These are phyloP conservation scores for Naematelia aurantialba DNA, from an alignment of 768 basidiomycete genomes.

Conservation along the genomic window DNA sequence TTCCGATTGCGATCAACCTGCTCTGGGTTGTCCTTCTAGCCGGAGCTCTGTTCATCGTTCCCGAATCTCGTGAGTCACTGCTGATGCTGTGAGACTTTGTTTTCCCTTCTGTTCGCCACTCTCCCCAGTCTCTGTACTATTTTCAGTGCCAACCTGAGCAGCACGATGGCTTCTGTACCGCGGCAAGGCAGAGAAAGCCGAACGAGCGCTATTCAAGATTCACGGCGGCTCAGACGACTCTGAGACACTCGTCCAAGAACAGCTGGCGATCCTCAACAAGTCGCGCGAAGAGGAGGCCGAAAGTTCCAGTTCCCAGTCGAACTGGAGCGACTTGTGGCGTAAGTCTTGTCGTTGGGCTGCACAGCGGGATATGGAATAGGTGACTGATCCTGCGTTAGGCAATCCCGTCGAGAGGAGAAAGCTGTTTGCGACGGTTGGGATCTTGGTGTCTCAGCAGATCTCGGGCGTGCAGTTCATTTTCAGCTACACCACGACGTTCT, in stretches of 20 bases:
- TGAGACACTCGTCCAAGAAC: slow-evolving; percentile 37
- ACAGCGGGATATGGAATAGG: too few relatives aligned
- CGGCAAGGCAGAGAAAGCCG: slow-evolving; percentile 44
- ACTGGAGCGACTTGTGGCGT: slow-evolving; percentile 43
- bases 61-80: slow-evolving; percentile 37
- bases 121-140: too few relatives aligned
- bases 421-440: slow-evolving; percentile 48
- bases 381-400: slow-evolving; percentile 3
- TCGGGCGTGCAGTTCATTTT: slow-evolving; percentile 50
- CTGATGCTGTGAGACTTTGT: too few relatives aligned
- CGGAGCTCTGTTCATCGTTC: slow-evolving; percentile 36
- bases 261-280: slow-evolving; percentile 38
- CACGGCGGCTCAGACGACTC: slow-evolving; percentile 34
- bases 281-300: slow-evolving; percentile 39
- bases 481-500: slow-evolving; percentile 39
- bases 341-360: slow-evolving; percentile 6
- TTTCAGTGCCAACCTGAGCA: slow-evolving; percentile 3
- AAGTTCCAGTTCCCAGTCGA: slow-evolving; percentile 28
- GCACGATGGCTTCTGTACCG: slow-evolving; percentile 47
- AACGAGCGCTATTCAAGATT: slow-evolving; percentile 35
- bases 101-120: too few relatives aligned
- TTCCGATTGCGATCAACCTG: slow-evolving; percentile 48
- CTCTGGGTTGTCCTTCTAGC: slow-evolving; percentile 39
- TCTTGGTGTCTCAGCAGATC: slow-evolving; percentile 49
- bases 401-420: slow-evolving; percentile 42